Evolutionary conservation across 2,329 filamentous ascomycete genomes (phyloP).

Genomic region (Aspergillus luchuensis): DNA sequence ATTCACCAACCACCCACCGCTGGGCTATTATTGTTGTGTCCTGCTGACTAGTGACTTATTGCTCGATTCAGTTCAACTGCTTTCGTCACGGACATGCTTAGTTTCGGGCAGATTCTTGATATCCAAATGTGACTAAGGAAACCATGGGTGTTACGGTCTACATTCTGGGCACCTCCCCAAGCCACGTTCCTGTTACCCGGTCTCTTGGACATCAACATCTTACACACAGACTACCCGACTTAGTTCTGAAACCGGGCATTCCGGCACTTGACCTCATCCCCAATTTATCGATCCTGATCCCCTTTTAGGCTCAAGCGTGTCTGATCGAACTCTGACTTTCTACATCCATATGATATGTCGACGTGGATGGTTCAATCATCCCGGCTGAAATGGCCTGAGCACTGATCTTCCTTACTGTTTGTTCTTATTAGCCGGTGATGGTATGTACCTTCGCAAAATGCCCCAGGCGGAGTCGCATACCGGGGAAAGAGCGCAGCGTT

Average conservation of each 20-base stretch:
- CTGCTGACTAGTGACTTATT: conserved; percentile 31
- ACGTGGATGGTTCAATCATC: conserved; percentile 14
- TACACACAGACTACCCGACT: not conserved
- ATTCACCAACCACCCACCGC: not conserved
- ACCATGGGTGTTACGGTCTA: conserved; percentile 3
- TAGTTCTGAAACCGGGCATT: not conserved
- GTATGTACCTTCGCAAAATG: conserved; percentile 28
- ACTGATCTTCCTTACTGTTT: conserved; percentile 20
- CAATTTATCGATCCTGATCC: conserved; percentile 8
- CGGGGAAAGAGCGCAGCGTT: conserved; percentile 31
- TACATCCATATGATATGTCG: conserved; percentile 19
- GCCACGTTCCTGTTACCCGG: conserved; percentile 18
- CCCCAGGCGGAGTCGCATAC: conserved; percentile 30
- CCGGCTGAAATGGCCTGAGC: conserved; percentile 23
- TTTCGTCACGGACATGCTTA: conserved; percentile 32
- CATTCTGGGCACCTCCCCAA: conserved; percentile 17
- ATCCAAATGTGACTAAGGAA: conserved; percentile 6
- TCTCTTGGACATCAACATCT: not conserved
- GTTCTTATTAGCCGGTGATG: conserved; percentile 25
- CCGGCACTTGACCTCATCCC: not conserved
- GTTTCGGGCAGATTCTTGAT: conserved; percentile 10
- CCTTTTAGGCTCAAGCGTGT: conserved; percentile 10
- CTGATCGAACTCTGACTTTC: not conserved
- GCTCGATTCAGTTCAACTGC: conserved; percentile 25
- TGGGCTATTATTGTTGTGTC: conserved; percentile 14